Evolutionary conservation across 805 yeast genomes (phyloP), one percentile per base, ranked within the genome.

Genomic region (Tanozyma kutaoensis): DNA sequence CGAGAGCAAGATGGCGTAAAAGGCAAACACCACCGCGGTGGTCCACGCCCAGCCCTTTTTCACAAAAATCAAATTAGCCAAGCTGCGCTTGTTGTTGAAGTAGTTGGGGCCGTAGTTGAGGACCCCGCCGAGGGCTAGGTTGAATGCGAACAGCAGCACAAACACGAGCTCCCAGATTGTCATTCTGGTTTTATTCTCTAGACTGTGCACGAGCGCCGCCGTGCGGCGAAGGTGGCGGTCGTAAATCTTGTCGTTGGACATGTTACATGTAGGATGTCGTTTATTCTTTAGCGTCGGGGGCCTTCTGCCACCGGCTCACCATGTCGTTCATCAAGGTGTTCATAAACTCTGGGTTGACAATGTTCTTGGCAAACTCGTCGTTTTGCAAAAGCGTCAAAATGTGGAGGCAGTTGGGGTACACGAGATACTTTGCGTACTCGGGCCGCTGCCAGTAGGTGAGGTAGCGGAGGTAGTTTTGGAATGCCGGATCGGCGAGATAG

Each of bases 21-120:
- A 59, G 8, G 39, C 25, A 1, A 37, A 34, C 10, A 55, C 32
- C 11, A 34, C 46, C 3, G 48, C 13, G 3, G 65, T 40, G 8
- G 94, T 85, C 97, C 96, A 91, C 11, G 71, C 62, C 97, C 97
- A 91, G 2, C 96, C 97, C 15, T 63, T 65, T 42, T 88, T 91
- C 21, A 88, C 95, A 46, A 91, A 81, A 5, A 66, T 25, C 13
- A 63, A 64, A 49, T 88, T 88, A 33, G 86, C 44, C 12, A 84
- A 18, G 44, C 82, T 84, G 27, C 67, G 62, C 52, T 81, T 84
- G 30, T 72, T 58, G 27, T 68, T 66, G 48, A 60, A 67, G 49
- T 64, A 66, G 37, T 63, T 58, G 50, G 58, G 48, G 16, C 65
- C 57, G 31, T 58, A 32, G 38, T 62, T 64, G 12, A 69, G 52